Evolutionary conservation across 192 early-diverging fungal genomes (phyloP), one percentile per base, ranked within the genome.

Genomic region (Coemansia sp.): DNA sequence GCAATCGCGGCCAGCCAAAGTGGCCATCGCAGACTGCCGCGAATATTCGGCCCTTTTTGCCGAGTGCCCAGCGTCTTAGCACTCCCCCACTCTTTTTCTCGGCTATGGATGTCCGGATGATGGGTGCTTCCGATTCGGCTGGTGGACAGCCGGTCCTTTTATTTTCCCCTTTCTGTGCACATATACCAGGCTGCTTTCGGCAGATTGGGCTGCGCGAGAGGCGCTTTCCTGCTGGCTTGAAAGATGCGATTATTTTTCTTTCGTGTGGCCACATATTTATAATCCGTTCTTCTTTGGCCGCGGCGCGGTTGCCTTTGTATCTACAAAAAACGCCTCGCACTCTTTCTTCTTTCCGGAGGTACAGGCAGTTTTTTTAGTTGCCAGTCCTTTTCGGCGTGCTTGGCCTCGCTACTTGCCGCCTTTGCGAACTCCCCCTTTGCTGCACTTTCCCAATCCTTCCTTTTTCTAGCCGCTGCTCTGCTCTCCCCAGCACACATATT

Each of bases 311-410:
- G 38, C 39, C 52, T 54, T 54, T 54, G 52, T 54, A 41, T 17
- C 27, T 21, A 41, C 27, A 51, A 38, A 50, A 53, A 54, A 54
- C 52, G 39, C 52, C 52, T 41, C 52, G 28, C 8, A 8, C 31
- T 15, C 21, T 31, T 27, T 54, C 38, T 27, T 15, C 26, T 53
- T 41, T 42, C 22, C 19, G 34, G 22, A 22, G 43, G 22, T 22
- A 26, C 43, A 40, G 38, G 1, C 30, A 51, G 27, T 27, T 23
- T 40, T n/a, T 9, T 35, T 15, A 15, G 14, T 35, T 17, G n/a
- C n/a, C 30, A 7, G 25, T 29, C 15, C 28, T 20, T 36, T 22
- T 30, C 25, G n/a, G n/a, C n/a, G n/a, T n/a, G n/a, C n/a, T n/a
- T n/a, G n/a, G n/a, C n/a, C n/a, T n/a, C n/a, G n/a, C n/a, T n/a